These are phyloP conservation scores for Globisporangium barbulae DNA, from an alignment of 352 stramenopile species.

Conservation along the genomic window DNA sequence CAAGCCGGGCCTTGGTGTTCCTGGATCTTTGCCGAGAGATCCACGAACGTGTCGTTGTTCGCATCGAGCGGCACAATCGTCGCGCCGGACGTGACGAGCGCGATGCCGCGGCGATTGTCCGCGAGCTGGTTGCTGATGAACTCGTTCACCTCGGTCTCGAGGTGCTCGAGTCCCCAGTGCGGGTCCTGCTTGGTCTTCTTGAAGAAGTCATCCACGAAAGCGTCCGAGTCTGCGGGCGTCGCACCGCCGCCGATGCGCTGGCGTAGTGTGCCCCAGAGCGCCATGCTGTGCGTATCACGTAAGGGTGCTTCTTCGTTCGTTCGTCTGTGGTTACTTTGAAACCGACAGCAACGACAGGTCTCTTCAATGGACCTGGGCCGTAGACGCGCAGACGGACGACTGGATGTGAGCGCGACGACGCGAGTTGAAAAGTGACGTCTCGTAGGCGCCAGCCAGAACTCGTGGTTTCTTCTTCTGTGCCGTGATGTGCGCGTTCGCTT, in stretches of 20 bases:
- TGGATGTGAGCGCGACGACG: slow-evolving; percentile 4
- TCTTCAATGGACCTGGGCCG: not conserved
- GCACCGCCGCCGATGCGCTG: slow-evolving; percentile 67
- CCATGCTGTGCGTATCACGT: slow-evolving; percentile 30
- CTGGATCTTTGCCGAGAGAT: slow-evolving; percentile 63
- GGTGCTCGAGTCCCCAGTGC: slow-evolving; percentile 42
- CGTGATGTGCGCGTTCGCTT: slow-evolving; percentile 2
- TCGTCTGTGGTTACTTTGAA: too few relatives aligned
- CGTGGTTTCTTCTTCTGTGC: not conserved
- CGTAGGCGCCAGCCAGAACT: too few relatives aligned
- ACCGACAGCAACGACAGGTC: not conserved
- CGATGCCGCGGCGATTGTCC: slow-evolving; percentile 53
- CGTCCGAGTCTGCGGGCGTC: slow-evolving; percentile 59
- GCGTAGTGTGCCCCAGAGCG: slow-evolving; percentile 77
- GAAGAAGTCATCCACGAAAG: slow-evolving; percentile 81
- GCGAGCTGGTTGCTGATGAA: slow-evolving; percentile 60
- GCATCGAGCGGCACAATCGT: slow-evolving; percentile 75
- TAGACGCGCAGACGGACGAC: not conserved
- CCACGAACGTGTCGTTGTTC: slow-evolving; percentile 67
- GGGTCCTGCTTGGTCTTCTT: slow-evolving; percentile 64
- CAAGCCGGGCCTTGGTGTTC: slow-evolving; percentile 75
- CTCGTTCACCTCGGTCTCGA: slow-evolving; percentile 38
- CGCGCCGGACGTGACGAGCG: slow-evolving; percentile 77
- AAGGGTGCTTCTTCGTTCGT: not conserved
- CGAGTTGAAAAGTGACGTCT: slow-evolving; percentile 12